Base-by-base conservation (phyloP, 805 yeast species). In the Priceomyces castillae region DNA sequence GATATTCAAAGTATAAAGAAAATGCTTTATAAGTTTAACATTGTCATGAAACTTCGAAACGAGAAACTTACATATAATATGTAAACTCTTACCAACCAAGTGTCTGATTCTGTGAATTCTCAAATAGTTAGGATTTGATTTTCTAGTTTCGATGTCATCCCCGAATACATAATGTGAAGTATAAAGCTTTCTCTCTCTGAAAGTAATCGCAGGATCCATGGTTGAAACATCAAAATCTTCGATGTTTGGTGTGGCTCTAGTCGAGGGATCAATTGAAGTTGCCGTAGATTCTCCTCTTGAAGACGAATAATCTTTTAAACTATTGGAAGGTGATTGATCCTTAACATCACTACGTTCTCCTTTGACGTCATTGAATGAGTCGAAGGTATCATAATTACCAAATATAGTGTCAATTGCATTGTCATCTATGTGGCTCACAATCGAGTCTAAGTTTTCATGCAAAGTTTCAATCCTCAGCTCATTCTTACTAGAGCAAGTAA, bases 141-240 rank as follows among this genome's bases (percentile, higher is more conserved):
- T 57, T 47, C 78, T 72, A 28, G 72, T 69, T n/a, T 68, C 72
- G 10, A 70, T 65, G 20, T 74, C 74, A 33, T 71, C 73, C 1
- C 84, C 86, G 59, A 85, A 86, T 50, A 66, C 81, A 54, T 85
- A 85, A 43, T 78, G 78, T 33, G 82, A 77, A 4, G 81, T 77
- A 59, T 82, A 84, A 15, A 82, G 71, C 48, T 81, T 81, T 34
- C 78, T 60, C 49, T 81, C 84, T 53, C 86, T 75, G 46, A 76
- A 77, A 0, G 81, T 76, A 23, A 79, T 59, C 1, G 76, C 71
- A 3, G 84, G 77, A 46, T 76, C 79, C 70, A 79, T 71, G 2
- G 74, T 65, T 0, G 82, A 74, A 17, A 66, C 58, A 12, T 66
- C 62, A n/a, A 64, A 53, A 1, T 65, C 75, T 47, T 61, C 77